A percentile compares a stretch with the other conserved stretches of the same genome.
These are phyloP conservation scores for Gardenia jasminoides DNA, from an alignment of 257 asterid genomes.

Conservation along the genomic window DNA sequence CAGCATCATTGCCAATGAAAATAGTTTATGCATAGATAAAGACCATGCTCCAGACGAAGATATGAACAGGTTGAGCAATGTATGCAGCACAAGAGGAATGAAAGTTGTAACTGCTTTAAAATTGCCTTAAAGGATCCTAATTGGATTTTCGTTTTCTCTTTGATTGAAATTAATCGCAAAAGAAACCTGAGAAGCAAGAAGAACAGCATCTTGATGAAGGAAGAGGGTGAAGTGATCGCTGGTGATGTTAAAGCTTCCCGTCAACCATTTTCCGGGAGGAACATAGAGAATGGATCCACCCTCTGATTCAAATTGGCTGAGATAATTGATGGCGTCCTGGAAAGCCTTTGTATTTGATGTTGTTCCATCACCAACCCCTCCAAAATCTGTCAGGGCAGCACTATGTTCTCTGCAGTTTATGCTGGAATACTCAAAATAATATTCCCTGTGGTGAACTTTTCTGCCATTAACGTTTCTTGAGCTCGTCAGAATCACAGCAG, in stretches of 20 bases:
- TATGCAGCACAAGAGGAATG: too few relatives aligned
- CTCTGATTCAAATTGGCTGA: constrained; percentile 51
- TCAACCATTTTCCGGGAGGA: constrained; percentile 90
- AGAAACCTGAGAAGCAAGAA: constrained; percentile 83
- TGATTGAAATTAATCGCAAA: neutral
- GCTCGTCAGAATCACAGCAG: constrained; percentile 36
- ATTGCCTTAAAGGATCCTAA: neutral
- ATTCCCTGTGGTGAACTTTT: constrained; percentile 20
- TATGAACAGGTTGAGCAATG: neutral
- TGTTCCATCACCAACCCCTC: constrained; percentile 88
- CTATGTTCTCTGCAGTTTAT: constrained; percentile 56
- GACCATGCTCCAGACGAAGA: neutral
- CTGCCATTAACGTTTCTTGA: constrained; percentile 34
- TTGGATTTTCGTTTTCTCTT: too few relatives aligned
- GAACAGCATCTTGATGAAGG: constrained; percentile 67
- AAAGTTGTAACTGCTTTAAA: neutral
- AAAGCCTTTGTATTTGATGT: constrained; percentile 75
- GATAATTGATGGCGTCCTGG: constrained; percentile 57
- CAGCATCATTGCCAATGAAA: too few relatives aligned
- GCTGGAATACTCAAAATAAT: constrained; percentile 44
- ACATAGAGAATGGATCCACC: constrained; percentile 86
- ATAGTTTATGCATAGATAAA: neutral
- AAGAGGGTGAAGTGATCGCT: constrained; percentile 75
- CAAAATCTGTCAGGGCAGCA: constrained; percentile 71
- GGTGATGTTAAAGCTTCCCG: constrained; percentile 85